Conservation (phyloP, 2,329 filamentous ascomycete species). For the Calycina marina region DNA sequence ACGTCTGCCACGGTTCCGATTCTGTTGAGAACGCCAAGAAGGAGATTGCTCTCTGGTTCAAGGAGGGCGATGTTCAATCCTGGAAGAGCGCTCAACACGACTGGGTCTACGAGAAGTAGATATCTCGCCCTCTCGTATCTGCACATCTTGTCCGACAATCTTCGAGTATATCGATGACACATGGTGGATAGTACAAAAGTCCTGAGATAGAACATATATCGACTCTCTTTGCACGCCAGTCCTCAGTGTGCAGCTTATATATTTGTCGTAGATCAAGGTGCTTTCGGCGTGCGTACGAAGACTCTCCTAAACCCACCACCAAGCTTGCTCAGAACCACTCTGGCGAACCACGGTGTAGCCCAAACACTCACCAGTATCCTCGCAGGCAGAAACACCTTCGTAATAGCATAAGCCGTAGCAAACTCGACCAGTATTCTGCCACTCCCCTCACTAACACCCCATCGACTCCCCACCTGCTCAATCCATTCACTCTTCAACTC, state of each 20-base stretch:
- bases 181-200: no score
- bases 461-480: conserved; percentile 19
- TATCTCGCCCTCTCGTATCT: conserved; percentile 1
- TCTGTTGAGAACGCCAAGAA: conserved; percentile 98
- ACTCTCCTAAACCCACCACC: neutral
- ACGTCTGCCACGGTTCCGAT: conserved; percentile 99
- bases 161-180: no score
- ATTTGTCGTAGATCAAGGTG: no score
- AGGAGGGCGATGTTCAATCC: conserved; percentile 66
- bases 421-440: conserved; percentile 43
- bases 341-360: conserved; percentile 87
- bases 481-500: conserved; percentile 7
- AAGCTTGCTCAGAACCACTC: conserved; percentile 17
- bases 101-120: conserved; percentile 93
- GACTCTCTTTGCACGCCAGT: no score
- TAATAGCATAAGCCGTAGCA: conserved; percentile 80
- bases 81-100: conserved; percentile 76
- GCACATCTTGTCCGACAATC: no score
- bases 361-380: conserved; percentile 68
- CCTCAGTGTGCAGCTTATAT: neutral
- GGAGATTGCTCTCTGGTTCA: conserved; percentile 99
- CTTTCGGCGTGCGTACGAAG: no score
- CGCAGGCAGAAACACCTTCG: conserved; percentile 68
- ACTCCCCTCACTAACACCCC: conserved; percentile 18
- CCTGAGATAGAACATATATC: no score